A percentile compares a stretch with the other conserved stretches of the same genome.
phyloP scores from a whole-genome alignment of 2,329 filamentous ascomycete species.

The Tolypocladium inflatum region DNA sequence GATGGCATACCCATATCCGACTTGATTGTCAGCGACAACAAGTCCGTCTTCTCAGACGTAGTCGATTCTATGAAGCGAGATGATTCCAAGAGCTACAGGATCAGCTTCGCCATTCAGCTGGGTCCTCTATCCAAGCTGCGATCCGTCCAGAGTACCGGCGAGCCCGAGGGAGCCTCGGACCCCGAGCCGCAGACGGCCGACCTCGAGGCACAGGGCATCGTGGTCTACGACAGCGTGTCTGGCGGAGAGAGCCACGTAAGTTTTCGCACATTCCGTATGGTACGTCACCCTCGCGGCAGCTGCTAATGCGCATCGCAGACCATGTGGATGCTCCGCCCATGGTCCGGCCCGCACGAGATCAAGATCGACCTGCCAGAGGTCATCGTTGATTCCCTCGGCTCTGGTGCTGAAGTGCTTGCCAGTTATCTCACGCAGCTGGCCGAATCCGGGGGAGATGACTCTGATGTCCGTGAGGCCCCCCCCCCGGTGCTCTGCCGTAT shows the following conservation, averaged over 20 bases:
- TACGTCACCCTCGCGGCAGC: not conserved
- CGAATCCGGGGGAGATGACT: conserved; percentile 69
- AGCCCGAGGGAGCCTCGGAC: conserved; percentile 26
- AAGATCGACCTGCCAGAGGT: conserved; percentile 87
- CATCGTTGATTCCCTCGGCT: conserved; percentile 86
- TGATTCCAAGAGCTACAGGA: conserved; percentile 84
- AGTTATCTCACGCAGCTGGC: conserved; percentile 86
- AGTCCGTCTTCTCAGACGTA: conserved; percentile 69
- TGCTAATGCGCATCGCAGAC: conserved; percentile 45
- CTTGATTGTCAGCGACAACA: conserved; percentile 68
- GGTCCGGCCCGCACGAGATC: conserved; percentile 78
- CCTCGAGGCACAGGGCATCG: conserved; percentile 93
- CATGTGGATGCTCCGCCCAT: conserved; percentile 99
- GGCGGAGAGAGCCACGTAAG: conserved; percentile 85
- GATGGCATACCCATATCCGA: conserved; percentile 72
- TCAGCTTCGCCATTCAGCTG: conserved; percentile 67
- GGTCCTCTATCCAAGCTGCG: conserved; percentile 60
- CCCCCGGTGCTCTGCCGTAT: conserved; percentile 92
- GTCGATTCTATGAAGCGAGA: conserved; percentile 86
- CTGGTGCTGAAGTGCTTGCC: conserved; percentile 88
- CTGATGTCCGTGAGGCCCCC: conserved; percentile 68
- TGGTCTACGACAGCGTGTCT: conserved; percentile 86
- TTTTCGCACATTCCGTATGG: conserved; percentile 9
- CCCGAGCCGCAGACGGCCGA: conserved; percentile 46
- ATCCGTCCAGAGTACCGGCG: conserved; percentile 29